Base-by-base conservation (phyloP, 2,329 filamentous ascomycete species). In the Ampelomyces quisqualis region DNA sequence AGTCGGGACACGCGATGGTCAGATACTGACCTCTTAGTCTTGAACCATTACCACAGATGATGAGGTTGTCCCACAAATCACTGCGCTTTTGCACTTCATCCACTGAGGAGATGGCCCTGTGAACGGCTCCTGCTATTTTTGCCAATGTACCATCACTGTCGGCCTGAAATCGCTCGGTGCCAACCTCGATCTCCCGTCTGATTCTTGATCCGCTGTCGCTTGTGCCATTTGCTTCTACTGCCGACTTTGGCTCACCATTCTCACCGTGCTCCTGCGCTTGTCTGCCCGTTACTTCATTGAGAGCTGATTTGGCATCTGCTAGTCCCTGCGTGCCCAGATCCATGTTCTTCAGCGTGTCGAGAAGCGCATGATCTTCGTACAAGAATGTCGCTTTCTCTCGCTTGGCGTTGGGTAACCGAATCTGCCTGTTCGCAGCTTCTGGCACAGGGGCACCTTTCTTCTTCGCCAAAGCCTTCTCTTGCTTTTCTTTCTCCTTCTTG, bases 1-100 rank as follows among this genome's bases (percentile, higher is more conserved):
- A 20, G 6, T 10, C 21, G 5, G 24, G 31, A 10, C 13, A 7
- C n/a, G n/a, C 10, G 9, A n/a, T 15, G 23, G 15, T 20, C n/a
- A 17, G 35, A 38, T 6, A 40, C 66, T 42, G 55, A 79, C 79
- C 82, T 70, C 77, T 75, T 34, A 85, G 72, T 58, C 75, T 80
- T 45, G 79, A 83, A 42, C 93, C 93, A 60, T 95, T 95, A 55
- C 93, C 93, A 37, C 95, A 86, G 40, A 98, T 86, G 53, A 95
- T 85, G 37, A 98, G 71, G 46, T 86, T 88, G 58, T 97, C 91
- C 93, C 93, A 98, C 50, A 94, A 85, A 23, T 86, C 79, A 23
- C 87, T 84, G 30, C 93, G 83, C 75, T 90, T 90, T 58, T 86
- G 85, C 52, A 89, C 82, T 49, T 95, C 90, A 31, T 88, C 84